Evolutionary conservation across 2,329 filamentous ascomycete species (phyloP).

Genomic region (Verticillium dahliae): DNA sequence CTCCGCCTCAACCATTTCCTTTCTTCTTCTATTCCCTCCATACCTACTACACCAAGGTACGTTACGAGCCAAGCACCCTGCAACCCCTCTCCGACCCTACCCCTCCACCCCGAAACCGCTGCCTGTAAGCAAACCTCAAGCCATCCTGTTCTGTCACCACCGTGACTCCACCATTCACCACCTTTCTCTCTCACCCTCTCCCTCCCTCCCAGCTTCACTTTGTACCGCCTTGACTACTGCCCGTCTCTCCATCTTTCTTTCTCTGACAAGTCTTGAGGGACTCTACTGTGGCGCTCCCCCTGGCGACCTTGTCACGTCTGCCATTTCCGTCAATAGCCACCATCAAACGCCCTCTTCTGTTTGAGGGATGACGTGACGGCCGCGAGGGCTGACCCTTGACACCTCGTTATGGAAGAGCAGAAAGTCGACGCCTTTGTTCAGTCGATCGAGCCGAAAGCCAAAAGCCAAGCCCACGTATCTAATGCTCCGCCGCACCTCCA

Average conservation of each 20-base stretch:
- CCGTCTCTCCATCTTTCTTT: background rate
- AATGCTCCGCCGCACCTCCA: background rate
- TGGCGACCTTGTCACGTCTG: background rate
- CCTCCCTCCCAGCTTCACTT: slow-evolving; percentile 5
- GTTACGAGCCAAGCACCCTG: background rate
- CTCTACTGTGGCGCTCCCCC: background rate
- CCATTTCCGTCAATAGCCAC: background rate
- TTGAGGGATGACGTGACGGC: slow-evolving; percentile 27
- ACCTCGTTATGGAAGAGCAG: slow-evolving; percentile 48
- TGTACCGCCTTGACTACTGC: no score
- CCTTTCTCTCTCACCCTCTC: slow-evolving; percentile 4
- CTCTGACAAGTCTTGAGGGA: background rate
- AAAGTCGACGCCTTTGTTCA: slow-evolving; percentile 3
- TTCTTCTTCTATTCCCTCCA: background rate
- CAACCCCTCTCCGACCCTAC: background rate
- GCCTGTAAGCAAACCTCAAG: background rate
- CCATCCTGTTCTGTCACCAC: slow-evolving; percentile 1
- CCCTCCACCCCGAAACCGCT: background rate
- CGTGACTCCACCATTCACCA: background rate
- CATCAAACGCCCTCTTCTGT: background rate
- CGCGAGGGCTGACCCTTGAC: slow-evolving; percentile 22
- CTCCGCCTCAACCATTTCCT: background rate
- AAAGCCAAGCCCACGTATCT: slow-evolving; percentile 15
- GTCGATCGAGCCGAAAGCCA: slow-evolving; percentile 6
- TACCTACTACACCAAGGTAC: background rate